A percentile compares a stretch with the other conserved stretches of the same genome.
These are phyloP conservation scores for Aspergillus homomorphus DNA, from an alignment of 495 filamentous ascomycete species.

Conservation along the genomic window DNA sequence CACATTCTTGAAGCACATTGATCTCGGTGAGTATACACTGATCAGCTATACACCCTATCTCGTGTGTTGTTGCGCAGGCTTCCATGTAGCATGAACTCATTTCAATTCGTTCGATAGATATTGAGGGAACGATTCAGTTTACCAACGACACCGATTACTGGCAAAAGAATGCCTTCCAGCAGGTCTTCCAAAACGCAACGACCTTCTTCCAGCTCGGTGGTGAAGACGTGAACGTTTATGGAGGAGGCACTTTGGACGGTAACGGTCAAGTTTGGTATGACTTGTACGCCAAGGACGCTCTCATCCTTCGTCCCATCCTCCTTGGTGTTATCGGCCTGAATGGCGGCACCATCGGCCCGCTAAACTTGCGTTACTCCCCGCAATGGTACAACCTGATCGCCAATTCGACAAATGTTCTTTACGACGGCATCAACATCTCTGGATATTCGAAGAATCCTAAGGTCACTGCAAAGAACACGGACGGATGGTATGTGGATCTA, in stretches of 20 bases:
- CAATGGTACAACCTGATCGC: constrained; percentile 68
- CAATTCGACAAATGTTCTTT: constrained; percentile 63
- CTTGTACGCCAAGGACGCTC: constrained; percentile 50
- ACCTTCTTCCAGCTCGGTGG: constrained; percentile 71
- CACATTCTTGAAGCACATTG: constrained; percentile 61
- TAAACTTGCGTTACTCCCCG: constrained; percentile 62
- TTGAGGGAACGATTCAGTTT: constrained; percentile 57
- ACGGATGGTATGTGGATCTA: constrained; percentile 52
- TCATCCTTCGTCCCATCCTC: constrained; percentile 59
- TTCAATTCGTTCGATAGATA: constrained; percentile 31
- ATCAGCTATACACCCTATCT: neutral
- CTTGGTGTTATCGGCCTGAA: constrained; percentile 61
- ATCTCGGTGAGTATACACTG: constrained; percentile 43
- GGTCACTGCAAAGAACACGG: constrained; percentile 59
- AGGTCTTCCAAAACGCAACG: constrained; percentile 62
- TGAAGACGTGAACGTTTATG: constrained; percentile 65
- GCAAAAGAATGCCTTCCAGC: constrained; percentile 58
- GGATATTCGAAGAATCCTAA: constrained; percentile 50
- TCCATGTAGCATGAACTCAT: neutral
- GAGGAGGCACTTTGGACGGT: constrained; percentile 58
- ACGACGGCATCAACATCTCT: constrained; percentile 62
- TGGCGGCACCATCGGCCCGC: constrained; percentile 56
- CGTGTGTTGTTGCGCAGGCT: neutral
- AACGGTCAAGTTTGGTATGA: constrained; percentile 74
- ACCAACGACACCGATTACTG: constrained; percentile 66